These are phyloP conservation scores for Rhodosporidiobolus sp. DNA, from an alignment of 768 basidiomycete genomes.

Conservation along the genomic window DNA sequence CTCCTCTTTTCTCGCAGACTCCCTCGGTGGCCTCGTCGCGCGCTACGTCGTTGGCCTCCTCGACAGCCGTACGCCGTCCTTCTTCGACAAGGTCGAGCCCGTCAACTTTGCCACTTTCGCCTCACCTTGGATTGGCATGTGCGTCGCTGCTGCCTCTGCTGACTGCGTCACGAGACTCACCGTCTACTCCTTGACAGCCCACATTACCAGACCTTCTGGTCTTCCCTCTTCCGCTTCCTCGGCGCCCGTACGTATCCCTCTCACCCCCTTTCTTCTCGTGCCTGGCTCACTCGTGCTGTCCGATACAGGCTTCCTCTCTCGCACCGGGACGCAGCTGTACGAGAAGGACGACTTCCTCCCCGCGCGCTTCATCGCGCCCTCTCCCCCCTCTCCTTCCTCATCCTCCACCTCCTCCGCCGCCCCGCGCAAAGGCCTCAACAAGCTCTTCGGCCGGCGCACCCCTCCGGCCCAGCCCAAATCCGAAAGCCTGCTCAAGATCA, in stretches of 20 bases:
- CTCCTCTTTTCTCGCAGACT: slow-evolving; percentile 57
- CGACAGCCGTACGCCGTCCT: slow-evolving; percentile 48
- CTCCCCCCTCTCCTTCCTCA: no score
- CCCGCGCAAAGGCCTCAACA: not conserved
- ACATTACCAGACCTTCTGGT: slow-evolving; percentile 61
- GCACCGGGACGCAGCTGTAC: slow-evolving; percentile 78
- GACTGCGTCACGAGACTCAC: not conserved
- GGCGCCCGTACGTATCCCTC: slow-evolving; percentile 53
- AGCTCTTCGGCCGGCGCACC: not conserved
- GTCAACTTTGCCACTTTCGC: slow-evolving; percentile 80
- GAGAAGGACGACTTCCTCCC: slow-evolving; percentile 61
- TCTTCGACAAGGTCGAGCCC: slow-evolving; percentile 67
- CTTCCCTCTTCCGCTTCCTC: slow-evolving; percentile 56
- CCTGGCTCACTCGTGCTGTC: not conserved
- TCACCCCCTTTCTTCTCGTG: not conserved
- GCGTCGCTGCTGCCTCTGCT: not conserved
- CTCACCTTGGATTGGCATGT: slow-evolving; percentile 71
- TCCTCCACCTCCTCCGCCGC: no score
- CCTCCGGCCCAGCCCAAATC: slow-evolving; percentile 62
- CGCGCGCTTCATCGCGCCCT: slow-evolving; percentile 11
- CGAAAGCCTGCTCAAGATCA: slow-evolving; percentile 66
- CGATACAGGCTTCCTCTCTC: slow-evolving; percentile 57
- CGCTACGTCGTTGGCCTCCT: slow-evolving; percentile 71
- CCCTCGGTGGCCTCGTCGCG: slow-evolving; percentile 74
- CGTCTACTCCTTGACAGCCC: slow-evolving; percentile 54